Evolutionary conservation across 106 monocot species (phyloP).

Genomic region (Dioscorea zingiberensis): DNA sequence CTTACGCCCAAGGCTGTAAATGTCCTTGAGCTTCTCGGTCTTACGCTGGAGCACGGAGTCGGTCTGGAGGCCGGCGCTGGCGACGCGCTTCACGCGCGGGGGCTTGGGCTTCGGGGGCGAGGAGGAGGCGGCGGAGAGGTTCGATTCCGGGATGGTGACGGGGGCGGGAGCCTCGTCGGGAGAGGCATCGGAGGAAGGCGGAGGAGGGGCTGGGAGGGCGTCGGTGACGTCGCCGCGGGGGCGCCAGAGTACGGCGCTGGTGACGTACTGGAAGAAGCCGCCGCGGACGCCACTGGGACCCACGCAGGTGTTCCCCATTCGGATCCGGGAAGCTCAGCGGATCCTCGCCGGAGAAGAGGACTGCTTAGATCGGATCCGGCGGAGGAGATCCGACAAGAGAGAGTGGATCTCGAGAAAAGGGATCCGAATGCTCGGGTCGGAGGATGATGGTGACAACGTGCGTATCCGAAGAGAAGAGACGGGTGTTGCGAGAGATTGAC

Average conservation of each 20-base stretch:
- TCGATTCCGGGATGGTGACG: neutral
- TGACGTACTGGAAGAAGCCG: slow-evolving; percentile 18
- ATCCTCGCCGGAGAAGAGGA: too few relatives aligned
- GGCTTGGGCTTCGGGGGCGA: neutral
- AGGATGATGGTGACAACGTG: too few relatives aligned
- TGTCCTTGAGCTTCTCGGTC: slow-evolving; percentile 8
- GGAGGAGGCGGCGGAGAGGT: neutral
- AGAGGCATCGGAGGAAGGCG: neutral
- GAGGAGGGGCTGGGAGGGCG: neutral
- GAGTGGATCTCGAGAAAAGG: too few relatives aligned
- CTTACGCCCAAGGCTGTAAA: slow-evolving; percentile 6
- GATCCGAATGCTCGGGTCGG: too few relatives aligned
- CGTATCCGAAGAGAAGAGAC: too few relatives aligned
- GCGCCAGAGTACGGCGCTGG: slow-evolving; percentile 12
- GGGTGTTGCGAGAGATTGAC: too few relatives aligned
- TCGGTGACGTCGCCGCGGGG: neutral
- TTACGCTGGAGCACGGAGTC: slow-evolving; percentile 8
- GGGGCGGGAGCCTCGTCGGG: neutral
- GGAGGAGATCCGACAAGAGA: neutral
- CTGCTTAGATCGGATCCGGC: neutral
- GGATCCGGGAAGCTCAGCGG: neutral
- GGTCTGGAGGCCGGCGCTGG: slow-evolving; percentile 8
- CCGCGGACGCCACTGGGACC: slow-evolving; percentile 2
- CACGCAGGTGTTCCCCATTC: slow-evolving; percentile 17
- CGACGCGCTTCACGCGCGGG: neutral